Evolutionary conservation across 1,284 basidiomycete species (phyloP).

Genomic region (Cryptococcus wingfieldii): DNA sequence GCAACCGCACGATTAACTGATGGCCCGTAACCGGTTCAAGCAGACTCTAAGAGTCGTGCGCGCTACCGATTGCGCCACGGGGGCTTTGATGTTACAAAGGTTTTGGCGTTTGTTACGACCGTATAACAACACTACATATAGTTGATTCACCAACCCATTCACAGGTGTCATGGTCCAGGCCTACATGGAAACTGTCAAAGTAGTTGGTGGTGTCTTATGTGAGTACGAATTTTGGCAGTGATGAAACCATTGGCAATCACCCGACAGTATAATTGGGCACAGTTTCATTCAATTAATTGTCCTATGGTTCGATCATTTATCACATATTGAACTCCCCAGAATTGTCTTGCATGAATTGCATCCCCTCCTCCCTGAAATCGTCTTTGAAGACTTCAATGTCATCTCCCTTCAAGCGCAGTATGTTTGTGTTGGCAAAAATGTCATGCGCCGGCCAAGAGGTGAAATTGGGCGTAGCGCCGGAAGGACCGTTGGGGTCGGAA

Average conservation of each 20-base stretch:
- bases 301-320: too few species aligned
- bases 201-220: too few species aligned
- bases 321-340: constrained; percentile 20
- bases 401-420: constrained; percentile 24
- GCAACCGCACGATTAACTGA: not conserved
- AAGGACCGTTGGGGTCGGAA: constrained; percentile 31
- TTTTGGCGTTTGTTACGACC: too few species aligned
- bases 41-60: not conserved
- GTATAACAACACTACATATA: too few species aligned
- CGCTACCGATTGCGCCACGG: not conserved
- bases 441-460: constrained; percentile 14
- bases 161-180: too few species aligned
- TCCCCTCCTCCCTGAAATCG: constrained; percentile 31
- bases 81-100: not conserved
- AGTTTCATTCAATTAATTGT: too few species aligned
- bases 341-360: constrained; percentile 29
- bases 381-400: constrained; percentile 35
- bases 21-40: not conserved
- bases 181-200: too few species aligned
- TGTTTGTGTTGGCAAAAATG: constrained; percentile 18
- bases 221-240: too few species aligned
- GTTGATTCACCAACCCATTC: too few species aligned
- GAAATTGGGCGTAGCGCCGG: constrained; percentile 10
- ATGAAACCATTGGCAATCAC: too few species aligned
- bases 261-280: too few species aligned